phyloP scores from a whole-genome alignment of 768 basidiomycete genomes.

The Russula dissimulans region DNA sequence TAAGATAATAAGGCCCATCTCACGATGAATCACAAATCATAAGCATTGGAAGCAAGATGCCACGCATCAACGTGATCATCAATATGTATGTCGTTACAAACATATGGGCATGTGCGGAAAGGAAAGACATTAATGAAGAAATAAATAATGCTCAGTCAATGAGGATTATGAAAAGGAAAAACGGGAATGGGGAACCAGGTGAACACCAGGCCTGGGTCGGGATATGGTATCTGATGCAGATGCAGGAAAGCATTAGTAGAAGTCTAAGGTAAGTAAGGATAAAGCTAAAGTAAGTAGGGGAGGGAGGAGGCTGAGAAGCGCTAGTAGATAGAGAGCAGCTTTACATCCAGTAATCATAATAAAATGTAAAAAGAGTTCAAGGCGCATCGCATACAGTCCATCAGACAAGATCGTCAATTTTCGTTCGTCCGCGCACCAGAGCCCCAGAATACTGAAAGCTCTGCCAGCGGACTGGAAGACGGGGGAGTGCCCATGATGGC shows the following conservation, averaged over 20 bases:
- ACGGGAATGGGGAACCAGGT: no score
- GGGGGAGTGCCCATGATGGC: neutral
- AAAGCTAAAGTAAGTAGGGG: neutral
- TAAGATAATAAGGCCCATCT: no score
- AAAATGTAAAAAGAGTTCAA: neutral
- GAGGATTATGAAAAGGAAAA: neutral
- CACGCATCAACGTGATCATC: neutral
- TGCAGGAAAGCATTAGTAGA: neutral
- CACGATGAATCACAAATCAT: no score
- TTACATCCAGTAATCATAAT: neutral
- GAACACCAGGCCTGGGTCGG: neutral
- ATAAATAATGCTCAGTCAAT: neutral
- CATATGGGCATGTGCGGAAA: neutral
- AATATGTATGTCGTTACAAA: neutral
- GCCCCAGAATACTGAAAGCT: neutral
- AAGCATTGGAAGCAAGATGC: no score
- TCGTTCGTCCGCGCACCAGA: slow-evolving; percentile 5
- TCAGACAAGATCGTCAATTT: neutral
- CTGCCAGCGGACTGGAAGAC: slow-evolving; percentile 1
- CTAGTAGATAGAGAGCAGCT: neutral
- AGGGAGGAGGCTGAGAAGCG: neutral
- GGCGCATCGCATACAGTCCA: no score
- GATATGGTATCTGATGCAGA: neutral
- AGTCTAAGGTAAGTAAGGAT: no score
- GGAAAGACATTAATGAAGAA: neutral